phyloP scores from a whole-genome alignment of 192 early-diverging fungal genomes.

The Backusella psychrophila region DNA sequence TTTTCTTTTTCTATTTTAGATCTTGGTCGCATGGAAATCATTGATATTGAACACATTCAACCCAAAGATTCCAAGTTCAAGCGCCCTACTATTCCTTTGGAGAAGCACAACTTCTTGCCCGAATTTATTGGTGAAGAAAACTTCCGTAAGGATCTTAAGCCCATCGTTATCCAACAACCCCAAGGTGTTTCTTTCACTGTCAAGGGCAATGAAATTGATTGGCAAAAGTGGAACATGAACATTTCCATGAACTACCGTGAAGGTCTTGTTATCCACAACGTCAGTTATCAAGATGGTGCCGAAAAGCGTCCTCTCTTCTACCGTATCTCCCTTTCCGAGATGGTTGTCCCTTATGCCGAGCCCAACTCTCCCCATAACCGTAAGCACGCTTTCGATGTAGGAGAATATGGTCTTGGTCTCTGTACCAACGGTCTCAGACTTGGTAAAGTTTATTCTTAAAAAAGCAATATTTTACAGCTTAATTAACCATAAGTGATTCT shows the following conservation, averaged over 20 bases:
- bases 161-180: conserved; percentile 37
- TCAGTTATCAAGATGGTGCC: conserved; percentile 37
- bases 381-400: conserved; percentile 44
- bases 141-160: conserved; percentile 38
- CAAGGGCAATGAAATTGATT: conserved; percentile 38
- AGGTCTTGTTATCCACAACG: conserved; percentile 41
- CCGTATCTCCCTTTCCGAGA: conserved; percentile 40
- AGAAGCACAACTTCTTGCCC: conserved; percentile 39
- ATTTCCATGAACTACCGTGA: conserved; percentile 44
- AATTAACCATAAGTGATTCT: background rate
- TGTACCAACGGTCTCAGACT: conserved; percentile 37
- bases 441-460: background rate
- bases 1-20: conserved; percentile 8
- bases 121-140: conserved; percentile 39
- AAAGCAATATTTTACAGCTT: background rate
- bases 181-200: conserved; percentile 41
- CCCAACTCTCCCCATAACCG: conserved; percentile 29
- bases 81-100: conserved; percentile 36
- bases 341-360: conserved; percentile 43
- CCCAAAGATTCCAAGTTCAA: conserved; percentile 34
- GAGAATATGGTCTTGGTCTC: conserved; percentile 42
- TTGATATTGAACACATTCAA: conserved; percentile 36
- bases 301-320: conserved; percentile 39
- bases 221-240: conserved; percentile 44
- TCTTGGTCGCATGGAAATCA: conserved; percentile 29